phyloP scores from a whole-genome alignment of 768 basidiomycete genomes.

The Coprinopsis sp. region DNA sequence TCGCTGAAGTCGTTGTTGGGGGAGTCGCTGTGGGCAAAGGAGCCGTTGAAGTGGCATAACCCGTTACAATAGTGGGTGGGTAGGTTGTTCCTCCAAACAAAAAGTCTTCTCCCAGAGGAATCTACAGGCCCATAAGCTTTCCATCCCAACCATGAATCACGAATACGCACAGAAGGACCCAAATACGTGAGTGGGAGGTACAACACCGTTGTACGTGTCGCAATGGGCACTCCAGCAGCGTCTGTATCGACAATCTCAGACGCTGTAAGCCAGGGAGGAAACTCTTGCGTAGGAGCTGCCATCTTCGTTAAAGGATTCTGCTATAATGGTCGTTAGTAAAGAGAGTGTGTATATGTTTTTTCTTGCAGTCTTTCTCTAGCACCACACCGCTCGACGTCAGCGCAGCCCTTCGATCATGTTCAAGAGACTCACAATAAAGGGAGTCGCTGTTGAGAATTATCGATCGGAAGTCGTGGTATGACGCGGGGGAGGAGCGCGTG shows the following conservation, averaged over 20 bases:
- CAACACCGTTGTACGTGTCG: constrained; percentile 53
- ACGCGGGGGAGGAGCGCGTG: no score
- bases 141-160: neutral
- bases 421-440: no score
- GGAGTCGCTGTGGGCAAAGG: constrained; percentile 21
- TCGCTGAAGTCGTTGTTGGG: constrained; percentile 20
- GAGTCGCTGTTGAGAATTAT: no score
- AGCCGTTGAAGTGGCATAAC: constrained; percentile 19
- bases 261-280: constrained; percentile 71
- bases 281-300: constrained; percentile 59
- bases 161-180: constrained; percentile 68
- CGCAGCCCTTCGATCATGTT: no score
- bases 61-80: constrained; percentile 38
- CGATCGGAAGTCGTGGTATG: no score
- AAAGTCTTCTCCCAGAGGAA: constrained; percentile 70
- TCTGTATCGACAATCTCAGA: constrained; percentile 49
- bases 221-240: constrained; percentile 44
- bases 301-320: constrained; percentile 35
- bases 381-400: no score
- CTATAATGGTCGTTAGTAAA: constrained; percentile 3
- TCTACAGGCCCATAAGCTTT: constrained; percentile 36
- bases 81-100: constrained; percentile 71
- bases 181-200: constrained; percentile 75
- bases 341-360: constrained; percentile 12
- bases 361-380: no score